Percentiles rank a stretch among this genome's conserved stretches.
These are phyloP conservation scores for Tetrapisispora fleetii DNA, from an alignment of 805 yeast genomes.

Conservation along the genomic window DNA sequence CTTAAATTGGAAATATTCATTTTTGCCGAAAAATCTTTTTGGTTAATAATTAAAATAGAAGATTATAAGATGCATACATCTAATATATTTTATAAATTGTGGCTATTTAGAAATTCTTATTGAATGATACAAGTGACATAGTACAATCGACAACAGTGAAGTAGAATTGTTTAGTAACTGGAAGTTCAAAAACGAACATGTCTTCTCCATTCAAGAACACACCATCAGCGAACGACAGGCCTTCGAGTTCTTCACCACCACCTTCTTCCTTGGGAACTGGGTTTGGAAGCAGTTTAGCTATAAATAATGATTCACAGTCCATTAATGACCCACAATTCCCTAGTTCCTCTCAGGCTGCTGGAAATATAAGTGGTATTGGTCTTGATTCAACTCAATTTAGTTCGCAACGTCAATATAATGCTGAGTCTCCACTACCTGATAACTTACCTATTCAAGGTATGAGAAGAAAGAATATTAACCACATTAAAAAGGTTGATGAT, in stretches of 20 bases:
- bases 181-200: constrained; percentile 5
- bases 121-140: too few species aligned
- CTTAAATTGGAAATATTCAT: neutral
- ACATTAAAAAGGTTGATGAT: constrained; percentile 81
- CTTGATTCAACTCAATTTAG: constrained; percentile 15
- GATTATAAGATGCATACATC: neutral
- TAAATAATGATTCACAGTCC: constrained; percentile 20
- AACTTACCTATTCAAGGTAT: constrained; percentile 23
- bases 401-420: constrained; percentile 16
- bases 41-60: neutral
- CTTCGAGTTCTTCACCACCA: constrained; percentile 22
- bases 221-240: constrained; percentile 13
- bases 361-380: constrained; percentile 5
- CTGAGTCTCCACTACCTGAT: constrained; percentile 11
- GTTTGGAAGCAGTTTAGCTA: constrained; percentile 21
- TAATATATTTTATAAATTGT: too few species aligned
- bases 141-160: too few species aligned
- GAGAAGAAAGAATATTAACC: constrained; percentile 49
- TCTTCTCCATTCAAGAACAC: constrained; percentile 18
- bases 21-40: neutral
- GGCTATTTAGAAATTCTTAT: too few species aligned
- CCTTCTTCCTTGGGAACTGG: constrained; percentile 25
- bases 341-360: constrained; percentile 22
- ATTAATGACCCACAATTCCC: constrained; percentile 23
- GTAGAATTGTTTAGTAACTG: neutral